Evolutionary conservation across 179 eudicot genomes (phyloP).

Genomic region (Camellia oleifera): DNA sequence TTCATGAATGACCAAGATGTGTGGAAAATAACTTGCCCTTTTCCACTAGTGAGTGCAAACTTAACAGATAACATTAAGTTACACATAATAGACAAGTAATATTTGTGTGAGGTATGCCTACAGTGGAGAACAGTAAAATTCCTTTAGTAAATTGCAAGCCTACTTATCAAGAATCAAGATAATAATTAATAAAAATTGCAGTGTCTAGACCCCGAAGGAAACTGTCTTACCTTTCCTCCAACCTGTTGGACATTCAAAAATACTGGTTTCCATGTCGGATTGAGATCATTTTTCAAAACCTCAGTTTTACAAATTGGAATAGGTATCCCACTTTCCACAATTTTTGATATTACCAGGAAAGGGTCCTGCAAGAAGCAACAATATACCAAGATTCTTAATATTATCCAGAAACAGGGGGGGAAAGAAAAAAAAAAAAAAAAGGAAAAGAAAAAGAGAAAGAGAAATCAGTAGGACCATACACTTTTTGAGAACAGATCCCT

Average conservation of each 20-base stretch:
- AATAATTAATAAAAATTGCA: background rate
- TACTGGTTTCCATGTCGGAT: conserved; percentile 85
- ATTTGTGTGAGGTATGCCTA: conserved; percentile 1
- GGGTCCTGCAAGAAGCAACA: conserved; percentile 75
- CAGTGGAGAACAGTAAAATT: conserved; percentile 5
- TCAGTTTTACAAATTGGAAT: conserved; percentile 95
- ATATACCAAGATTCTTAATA: conserved; percentile 12
- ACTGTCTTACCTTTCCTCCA: conserved; percentile 74
- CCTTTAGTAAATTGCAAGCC: background rate
- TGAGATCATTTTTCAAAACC: conserved; percentile 73
- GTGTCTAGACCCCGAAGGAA: conserved; percentile 6
- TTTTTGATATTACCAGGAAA: conserved; percentile 77
- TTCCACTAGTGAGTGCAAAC: conserved; percentile 6
- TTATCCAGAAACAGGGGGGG: conserved; percentile 3
- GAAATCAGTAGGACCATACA: conserved; percentile 42
- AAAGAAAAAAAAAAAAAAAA: conserved; percentile 3
- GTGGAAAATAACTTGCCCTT: background rate
- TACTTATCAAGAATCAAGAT: too few relatives aligned
- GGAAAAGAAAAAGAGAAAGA: background rate
- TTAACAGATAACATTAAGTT: background rate
- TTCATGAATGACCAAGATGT: background rate
- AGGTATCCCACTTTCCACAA: conserved; percentile 53
- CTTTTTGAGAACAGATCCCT: conserved; percentile 93
- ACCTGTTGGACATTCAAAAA: conserved; percentile 66
- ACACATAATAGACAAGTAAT: background rate